Base-by-base conservation (phyloP, 2,329 filamentous ascomycete genomes). In the Xylariaceae sp. region DNA sequence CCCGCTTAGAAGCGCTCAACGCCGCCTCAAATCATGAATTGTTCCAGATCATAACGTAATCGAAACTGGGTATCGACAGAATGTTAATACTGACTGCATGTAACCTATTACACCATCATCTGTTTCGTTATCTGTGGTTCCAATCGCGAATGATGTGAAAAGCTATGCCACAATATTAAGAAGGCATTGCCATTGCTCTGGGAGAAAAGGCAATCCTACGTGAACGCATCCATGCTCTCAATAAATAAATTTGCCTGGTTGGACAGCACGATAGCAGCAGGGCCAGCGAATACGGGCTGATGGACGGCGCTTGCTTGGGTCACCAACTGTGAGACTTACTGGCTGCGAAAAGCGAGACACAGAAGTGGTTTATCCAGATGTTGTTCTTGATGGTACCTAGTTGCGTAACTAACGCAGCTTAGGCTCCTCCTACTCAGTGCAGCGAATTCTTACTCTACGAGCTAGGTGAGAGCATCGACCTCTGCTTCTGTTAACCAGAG, bases 361-460 rank as follows among this genome's bases (percentile, higher is more conserved):
- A 65, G 60, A 74, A 72, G 53, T 69, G 67, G 58, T 73, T 74
- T 42, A 72, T 50, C 10, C 71, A 68, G 54, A 73, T 73, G 56
- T 72, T 73, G 54, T 73, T 69, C 66, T 73, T 73, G 62, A 74
- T 69, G 18, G 65, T 67, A 55, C 73, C 66, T 39, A 73, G 61
- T 54, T 72, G 67, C 7, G 66, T 66, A 36, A 68, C 58, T 16
- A 73, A 61, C 10, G 68, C 66, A 18, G 73, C 52, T 53, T 73
- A 63, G 1, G 69, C 65, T 53, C 73, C 67, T 6, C 73, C 60
- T 12, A n/a, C n/a, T n/a, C n/a, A 72, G 64, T 34, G 66, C 66
- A 14, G 68, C 66, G 44, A 74, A 69, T 51, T 73, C 60, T 45
- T 66, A 63, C 60, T 74, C 72, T 12, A 68, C 70, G 18, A 69